A percentile compares a stretch with the other conserved stretches of the same genome.
Conservation (phyloP, 2,329 filamentous ascomycete species). For the Diplocarpon rosae region DNA sequence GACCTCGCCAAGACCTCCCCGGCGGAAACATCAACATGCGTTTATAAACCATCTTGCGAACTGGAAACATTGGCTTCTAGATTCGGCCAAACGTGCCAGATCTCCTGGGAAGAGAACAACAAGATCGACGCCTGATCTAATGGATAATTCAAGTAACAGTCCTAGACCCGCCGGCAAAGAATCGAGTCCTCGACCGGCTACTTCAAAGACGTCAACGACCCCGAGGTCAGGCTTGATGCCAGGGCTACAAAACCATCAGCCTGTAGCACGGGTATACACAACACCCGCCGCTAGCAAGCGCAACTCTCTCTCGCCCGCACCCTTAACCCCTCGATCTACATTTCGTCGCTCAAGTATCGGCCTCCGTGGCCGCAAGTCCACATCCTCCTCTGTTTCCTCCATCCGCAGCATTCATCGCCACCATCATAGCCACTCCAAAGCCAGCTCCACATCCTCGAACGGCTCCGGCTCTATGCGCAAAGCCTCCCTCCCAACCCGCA, state of each 20-base stretch:
- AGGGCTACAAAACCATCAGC: slow-evolving; percentile 26
- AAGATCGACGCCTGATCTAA: slow-evolving; percentile 46
- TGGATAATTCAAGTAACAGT: slow-evolving; percentile 35
- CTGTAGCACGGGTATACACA: slow-evolving; percentile 29
- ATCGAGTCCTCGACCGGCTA: slow-evolving; percentile 48
- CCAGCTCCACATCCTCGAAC: slow-evolving; percentile 81
- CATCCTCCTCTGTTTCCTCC: slow-evolving; percentile 87
- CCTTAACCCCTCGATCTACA: slow-evolving; percentile 77
- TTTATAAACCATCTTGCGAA: slow-evolving; percentile 56
- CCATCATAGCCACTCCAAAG: slow-evolving; percentile 82
- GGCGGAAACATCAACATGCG: slow-evolving; percentile 47
- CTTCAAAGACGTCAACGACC: slow-evolving; percentile 34
- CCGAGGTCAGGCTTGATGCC: slow-evolving; percentile 26
- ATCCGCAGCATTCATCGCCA: slow-evolving; percentile 85
- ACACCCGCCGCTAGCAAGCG: slow-evolving; percentile 45
- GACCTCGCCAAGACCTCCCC: slow-evolving; percentile 25
- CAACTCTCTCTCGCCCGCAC: slow-evolving; percentile 75
- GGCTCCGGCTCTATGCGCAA: slow-evolving; percentile 57
- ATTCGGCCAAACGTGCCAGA: slow-evolving; percentile 51
- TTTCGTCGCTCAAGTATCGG: slow-evolving; percentile 75
- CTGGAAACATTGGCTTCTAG: slow-evolving; percentile 63
- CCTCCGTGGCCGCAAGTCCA: slow-evolving; percentile 85
- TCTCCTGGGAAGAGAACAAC: slow-evolving; percentile 36
- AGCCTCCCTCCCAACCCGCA: slow-evolving; percentile 53
- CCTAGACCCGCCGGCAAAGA: slow-evolving; percentile 38